phyloP scores from a whole-genome alignment of 164 flowering plant genomes.

The Malania oleifera region DNA sequence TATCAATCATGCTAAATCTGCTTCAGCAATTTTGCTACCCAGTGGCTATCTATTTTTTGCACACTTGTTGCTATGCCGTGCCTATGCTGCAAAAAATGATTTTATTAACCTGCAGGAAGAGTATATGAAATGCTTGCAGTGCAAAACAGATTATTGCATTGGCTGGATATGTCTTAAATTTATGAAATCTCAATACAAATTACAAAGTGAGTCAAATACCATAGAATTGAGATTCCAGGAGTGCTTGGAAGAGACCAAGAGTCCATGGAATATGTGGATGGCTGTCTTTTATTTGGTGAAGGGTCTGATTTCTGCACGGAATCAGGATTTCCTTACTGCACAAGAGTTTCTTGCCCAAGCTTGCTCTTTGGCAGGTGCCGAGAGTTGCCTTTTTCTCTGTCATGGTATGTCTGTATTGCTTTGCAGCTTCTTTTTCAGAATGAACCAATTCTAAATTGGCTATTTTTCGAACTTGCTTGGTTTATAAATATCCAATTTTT shows the following conservation, averaged over 20 bases:
- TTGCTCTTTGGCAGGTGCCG: conserved; percentile 45
- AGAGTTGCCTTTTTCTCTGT: conserved; percentile 60
- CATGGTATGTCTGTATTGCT: conserved; percentile 52
- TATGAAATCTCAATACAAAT: conserved; percentile 37
- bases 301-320: conserved; percentile 46
- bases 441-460: background rate
- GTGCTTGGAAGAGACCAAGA: conserved; percentile 32
- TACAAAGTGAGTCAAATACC: conserved; percentile 25
- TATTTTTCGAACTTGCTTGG: too few relatives aligned
- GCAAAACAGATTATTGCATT: conserved; percentile 56
- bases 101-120: conserved; percentile 34
- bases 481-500: too few relatives aligned
- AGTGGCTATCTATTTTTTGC: conserved; percentile 53
- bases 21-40: conserved; percentile 45
- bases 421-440: background rate
- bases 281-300: conserved; percentile 45
- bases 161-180: conserved; percentile 80
- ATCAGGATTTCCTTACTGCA: conserved; percentile 50
- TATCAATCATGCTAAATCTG: conserved; percentile 45
- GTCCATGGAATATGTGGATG: conserved; percentile 49
- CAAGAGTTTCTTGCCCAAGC: conserved; percentile 54
- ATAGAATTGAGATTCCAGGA: conserved; percentile 38
- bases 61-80: conserved; percentile 74
- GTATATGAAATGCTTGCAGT: conserved; percentile 57
- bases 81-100: conserved; percentile 50